Evolutionary conservation across 78 protist genomes (phyloP), one percentile per base, ranked within the genome.

Genomic region (Dictyostelium intermedium): DNA sequence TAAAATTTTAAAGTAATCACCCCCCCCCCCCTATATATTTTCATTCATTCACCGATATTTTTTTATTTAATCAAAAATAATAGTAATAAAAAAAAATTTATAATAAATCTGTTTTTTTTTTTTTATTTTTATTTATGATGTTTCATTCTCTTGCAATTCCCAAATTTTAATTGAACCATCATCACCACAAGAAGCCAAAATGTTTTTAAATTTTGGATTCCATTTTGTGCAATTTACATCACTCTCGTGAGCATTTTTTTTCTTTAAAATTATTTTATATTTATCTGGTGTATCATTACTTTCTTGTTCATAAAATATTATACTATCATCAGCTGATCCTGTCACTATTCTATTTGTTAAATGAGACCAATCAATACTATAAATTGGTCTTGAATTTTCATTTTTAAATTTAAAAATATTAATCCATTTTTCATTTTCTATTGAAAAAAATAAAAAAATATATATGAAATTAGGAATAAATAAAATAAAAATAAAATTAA

Each of bases 171-270:
- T 86, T 16, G 39, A 47, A 41, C 79, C 78, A 85, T 97, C 98
- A 66, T 97, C 98, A 18, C 95, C 92, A 82, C 97, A 86, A 11
- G 98, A 92, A 2, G 98, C 98, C 13, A 97, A 47, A 13, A 96
- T 82, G 18, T 35, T 56, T 9, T 41, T 37, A 18, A 23, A 23
- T 18, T 18, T 69, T 34, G 98, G 98, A 30, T 85, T 78, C 97
- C 98, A 97, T 63, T 95, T 72, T 23, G 97, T 96, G 10, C 86
- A 80, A 91, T 98, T 98, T 23, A 98, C 92, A 53, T 98, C 99
- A 20, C 84, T 66, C 25, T 41, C 34, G 66, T 98, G 98, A 14
- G 98, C 98, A 66, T 77, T 27, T 18, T 32, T 79, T 35, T 83
- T 18, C 77, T 76, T 86, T 41, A 61, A 79, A 3, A 70, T 16